Percentiles rank a stretch among this genome's conserved stretches.
Conservation (phyloP, 2,329 filamentous ascomycete species). For the Fusarium sp. region DNA sequence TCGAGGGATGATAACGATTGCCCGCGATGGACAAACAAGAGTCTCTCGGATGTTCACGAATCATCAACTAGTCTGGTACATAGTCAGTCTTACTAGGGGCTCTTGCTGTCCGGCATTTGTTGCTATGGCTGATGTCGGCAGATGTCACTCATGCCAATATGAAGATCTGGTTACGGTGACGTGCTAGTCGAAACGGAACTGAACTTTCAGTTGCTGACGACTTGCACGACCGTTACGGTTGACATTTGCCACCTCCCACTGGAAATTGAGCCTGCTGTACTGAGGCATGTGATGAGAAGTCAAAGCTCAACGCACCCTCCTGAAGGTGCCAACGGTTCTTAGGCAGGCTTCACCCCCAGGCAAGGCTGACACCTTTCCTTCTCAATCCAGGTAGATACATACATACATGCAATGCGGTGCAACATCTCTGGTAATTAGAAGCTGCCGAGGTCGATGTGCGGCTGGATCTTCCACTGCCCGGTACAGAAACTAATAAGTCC, state of each 20-base stretch:
- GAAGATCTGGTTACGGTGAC: not conserved
- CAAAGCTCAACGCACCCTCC: not conserved
- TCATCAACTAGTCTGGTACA: not conserved
- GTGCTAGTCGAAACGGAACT: conserved; percentile 14
- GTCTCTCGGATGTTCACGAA: not conserved
- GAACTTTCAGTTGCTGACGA: conserved; percentile 5
- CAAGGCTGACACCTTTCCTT: conserved; percentile 25
- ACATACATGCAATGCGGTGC: not conserved
- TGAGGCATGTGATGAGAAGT: conserved; percentile 27
- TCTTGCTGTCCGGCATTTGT: conserved; percentile 9
- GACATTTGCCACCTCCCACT: conserved; percentile 25
- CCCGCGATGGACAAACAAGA: not conserved
- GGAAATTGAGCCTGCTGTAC: not conserved
- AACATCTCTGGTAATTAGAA: conserved; percentile 13
- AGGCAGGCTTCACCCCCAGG: conserved; percentile 1
- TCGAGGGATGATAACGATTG: not conserved
- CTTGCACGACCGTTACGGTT: conserved; percentile 6
- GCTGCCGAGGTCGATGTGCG: conserved; percentile 1
- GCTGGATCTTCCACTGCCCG: not conserved
- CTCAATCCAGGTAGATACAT: conserved; percentile 2
- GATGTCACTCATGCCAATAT: conserved; percentile 5
- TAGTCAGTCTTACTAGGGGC: not conserved
- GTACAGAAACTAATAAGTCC: not conserved
- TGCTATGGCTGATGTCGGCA: conserved; percentile 17
- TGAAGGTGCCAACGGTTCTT: conserved; percentile 10